phyloP scores from a whole-genome alignment of 2,329 filamentous ascomycete species.

The Fusarium denticulatum region DNA sequence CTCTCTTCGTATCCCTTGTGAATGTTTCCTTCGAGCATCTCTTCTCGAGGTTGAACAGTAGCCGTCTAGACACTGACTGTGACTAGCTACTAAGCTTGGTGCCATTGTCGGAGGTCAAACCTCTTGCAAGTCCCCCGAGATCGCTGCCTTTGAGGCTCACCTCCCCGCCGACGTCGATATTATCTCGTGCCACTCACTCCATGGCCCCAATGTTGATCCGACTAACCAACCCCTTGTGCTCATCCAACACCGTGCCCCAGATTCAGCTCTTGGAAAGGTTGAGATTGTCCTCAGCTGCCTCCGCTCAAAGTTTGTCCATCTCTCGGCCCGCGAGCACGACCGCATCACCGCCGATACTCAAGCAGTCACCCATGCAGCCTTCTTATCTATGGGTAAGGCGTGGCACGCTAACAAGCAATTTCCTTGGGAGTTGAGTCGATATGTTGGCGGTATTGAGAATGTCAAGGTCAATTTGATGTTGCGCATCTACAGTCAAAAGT shows the following conservation, averaged over 20 bases:
- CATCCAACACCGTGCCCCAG: slow-evolving; percentile 89
- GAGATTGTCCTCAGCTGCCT: slow-evolving; percentile 85
- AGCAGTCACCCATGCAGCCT: slow-evolving; percentile 96
- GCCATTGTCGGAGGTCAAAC: slow-evolving; percentile 98
- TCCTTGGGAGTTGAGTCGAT: slow-evolving; percentile 95
- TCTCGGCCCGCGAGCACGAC: slow-evolving; percentile 89
- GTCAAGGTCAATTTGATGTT: slow-evolving; percentile 99
- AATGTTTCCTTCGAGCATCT: slow-evolving; percentile 10
- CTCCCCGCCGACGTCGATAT: slow-evolving; percentile 91
- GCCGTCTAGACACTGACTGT: slow-evolving; percentile 9
- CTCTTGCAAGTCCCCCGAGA: slow-evolving; percentile 97
- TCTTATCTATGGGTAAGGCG: slow-evolving; percentile 96
- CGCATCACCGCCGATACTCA: slow-evolving; percentile 98
- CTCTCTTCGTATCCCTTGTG: slow-evolving; percentile 20
- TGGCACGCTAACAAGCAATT: slow-evolving; percentile 97
- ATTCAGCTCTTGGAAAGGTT: slow-evolving; percentile 80
- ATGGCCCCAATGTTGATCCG: slow-evolving; percentile 90
- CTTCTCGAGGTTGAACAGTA: neutral
- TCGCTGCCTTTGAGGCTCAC: slow-evolving; percentile 89
- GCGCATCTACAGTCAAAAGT: slow-evolving; percentile 98
- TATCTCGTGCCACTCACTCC: slow-evolving; percentile 94
- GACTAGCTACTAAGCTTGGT: slow-evolving; percentile 86
- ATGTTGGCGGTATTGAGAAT: slow-evolving; percentile 97
- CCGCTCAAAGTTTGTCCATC: slow-evolving; percentile 84
- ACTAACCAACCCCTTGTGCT: slow-evolving; percentile 90